Evolutionary conservation across 2,329 filamentous ascomycete species (phyloP).

Genomic region (Ophiocordyceps camponoti-floridani): DNA sequence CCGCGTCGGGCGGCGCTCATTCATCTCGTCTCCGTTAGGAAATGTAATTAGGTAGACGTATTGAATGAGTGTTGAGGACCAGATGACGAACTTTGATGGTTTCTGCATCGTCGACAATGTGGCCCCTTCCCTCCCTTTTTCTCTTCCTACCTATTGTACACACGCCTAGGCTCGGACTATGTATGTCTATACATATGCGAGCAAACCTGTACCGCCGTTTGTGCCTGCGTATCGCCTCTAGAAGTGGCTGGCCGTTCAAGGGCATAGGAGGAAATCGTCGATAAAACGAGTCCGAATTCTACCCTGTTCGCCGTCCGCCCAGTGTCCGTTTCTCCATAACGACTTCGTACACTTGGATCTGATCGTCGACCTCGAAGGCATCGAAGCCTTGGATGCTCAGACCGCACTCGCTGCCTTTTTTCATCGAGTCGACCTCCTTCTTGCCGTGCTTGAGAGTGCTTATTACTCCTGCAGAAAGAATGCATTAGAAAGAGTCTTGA

Average conservation of each 20-base stretch:
- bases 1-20: constrained; percentile 31
- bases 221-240: too few relatives aligned
- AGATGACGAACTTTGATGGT: too few relatives aligned
- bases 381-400: constrained; percentile 69
- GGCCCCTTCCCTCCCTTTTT: not conserved
- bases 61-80: too few relatives aligned
- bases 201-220: too few relatives aligned
- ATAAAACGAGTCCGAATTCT: too few relatives aligned
- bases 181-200: too few relatives aligned
- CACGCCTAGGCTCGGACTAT: too few relatives aligned
- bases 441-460: constrained; percentile 79
- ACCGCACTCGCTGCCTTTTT: constrained; percentile 86
- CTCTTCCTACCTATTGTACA: not conserved
- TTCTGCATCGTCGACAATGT: not conserved
- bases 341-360: constrained; percentile 77
- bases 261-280: too few relatives aligned
- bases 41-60: not conserved
- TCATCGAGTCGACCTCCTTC: constrained; percentile 78
- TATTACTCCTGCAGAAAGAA: constrained; percentile 42
- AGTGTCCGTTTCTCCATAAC: constrained; percentile 48
- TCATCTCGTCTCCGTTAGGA: constrained; percentile 29
- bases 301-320: constrained; percentile 2
- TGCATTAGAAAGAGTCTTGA: constrained; percentile 4
- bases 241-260: not conserved
- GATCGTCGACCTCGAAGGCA: constrained; percentile 63